phyloP scores from a whole-genome alignment of 2,329 filamentous ascomycete genomes.

The Neonectria ditissima region DNA sequence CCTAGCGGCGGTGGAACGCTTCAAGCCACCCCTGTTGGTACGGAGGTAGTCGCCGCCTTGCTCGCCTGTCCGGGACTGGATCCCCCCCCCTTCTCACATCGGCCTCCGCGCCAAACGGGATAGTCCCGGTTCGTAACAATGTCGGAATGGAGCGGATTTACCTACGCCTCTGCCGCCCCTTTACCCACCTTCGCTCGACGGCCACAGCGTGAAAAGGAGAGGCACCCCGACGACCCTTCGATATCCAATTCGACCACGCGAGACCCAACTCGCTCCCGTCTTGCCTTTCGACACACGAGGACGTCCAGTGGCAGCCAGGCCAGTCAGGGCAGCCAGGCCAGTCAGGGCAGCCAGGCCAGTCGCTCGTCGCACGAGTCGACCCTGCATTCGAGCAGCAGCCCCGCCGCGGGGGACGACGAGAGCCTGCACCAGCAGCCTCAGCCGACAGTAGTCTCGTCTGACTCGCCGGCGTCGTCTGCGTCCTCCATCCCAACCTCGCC shows the following conservation, averaged over 20 bases:
- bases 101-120: conserved; percentile 44
- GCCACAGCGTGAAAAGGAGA: conserved; percentile 45
- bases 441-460: conserved; percentile 37
- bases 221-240: conserved; percentile 38
- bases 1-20: conserved; percentile 40
- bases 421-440: conserved; percentile 34
- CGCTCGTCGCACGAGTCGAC: conserved; percentile 45
- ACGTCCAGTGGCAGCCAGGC: conserved; percentile 45
- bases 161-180: conserved; percentile 46
- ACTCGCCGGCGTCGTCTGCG: conserved; percentile 37
- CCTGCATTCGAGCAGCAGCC: conserved; percentile 45
- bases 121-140: conserved; percentile 43
- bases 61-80: conserved; percentile 1
- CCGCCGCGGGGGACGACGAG: conserved; percentile 43
- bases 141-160: conserved; percentile 49
- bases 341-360: conserved; percentile 44
- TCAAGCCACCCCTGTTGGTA: conserved; percentile 37
- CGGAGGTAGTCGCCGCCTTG: conserved; percentile 29
- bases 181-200: conserved; percentile 45
- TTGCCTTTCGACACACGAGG: conserved; percentile 39
- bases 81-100: conserved; percentile 34
- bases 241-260: conserved; percentile 35
- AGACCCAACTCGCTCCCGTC: conserved; percentile 35
- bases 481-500: conserved; percentile 33
- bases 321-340: conserved; percentile 44